phyloP scores from a whole-genome alignment of 2,329 filamentous ascomycete species.

The Sphaerulina musiva region DNA sequence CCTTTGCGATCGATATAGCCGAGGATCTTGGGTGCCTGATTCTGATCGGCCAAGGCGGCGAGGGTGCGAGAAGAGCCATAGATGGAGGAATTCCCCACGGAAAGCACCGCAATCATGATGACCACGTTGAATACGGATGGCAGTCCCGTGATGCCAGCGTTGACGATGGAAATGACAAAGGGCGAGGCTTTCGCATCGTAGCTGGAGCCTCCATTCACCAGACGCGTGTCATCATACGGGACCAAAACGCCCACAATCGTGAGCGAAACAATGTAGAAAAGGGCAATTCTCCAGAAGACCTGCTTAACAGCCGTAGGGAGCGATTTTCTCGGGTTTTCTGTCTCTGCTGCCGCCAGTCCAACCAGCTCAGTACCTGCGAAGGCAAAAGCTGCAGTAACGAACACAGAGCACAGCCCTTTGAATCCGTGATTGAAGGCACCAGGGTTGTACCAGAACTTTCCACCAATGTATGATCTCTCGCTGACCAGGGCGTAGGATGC shows the following conservation, averaged over 20 bases:
- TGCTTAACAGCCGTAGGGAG: conserved; percentile 33
- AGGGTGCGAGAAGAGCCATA: conserved; percentile 70
- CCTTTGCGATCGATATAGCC: conserved; percentile 65
- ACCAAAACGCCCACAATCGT: conserved; percentile 33
- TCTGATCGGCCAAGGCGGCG: conserved; percentile 71
- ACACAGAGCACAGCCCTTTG: conserved; percentile 58
- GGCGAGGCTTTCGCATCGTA: conserved; percentile 47
- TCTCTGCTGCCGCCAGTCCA: conserved; percentile 51
- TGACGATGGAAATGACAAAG: conserved; percentile 59
- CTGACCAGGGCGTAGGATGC: conserved; percentile 28
- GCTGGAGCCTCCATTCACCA: conserved; percentile 34
- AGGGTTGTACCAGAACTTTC: conserved; percentile 42
- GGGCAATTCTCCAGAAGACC: conserved; percentile 33
- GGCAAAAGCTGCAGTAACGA: conserved; percentile 58
- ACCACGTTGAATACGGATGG: conserved; percentile 62
- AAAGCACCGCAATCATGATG: conserved; percentile 56
- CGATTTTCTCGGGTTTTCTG: conserved; percentile 46
- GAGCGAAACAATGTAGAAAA: conserved; percentile 34
- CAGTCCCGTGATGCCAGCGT: conserved; percentile 55
- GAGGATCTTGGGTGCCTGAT: conserved; percentile 52
- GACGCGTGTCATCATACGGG: conserved; percentile 27
- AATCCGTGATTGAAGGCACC: conserved; percentile 50
- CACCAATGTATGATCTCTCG: conserved; percentile 53
- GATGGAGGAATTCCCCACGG: conserved; percentile 52
- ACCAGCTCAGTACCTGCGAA: conserved; percentile 60